These are phyloP conservation scores for Deinandra increscens DNA, from an alignment of 129 eudicot genomes.

Conservation along the genomic window DNA sequence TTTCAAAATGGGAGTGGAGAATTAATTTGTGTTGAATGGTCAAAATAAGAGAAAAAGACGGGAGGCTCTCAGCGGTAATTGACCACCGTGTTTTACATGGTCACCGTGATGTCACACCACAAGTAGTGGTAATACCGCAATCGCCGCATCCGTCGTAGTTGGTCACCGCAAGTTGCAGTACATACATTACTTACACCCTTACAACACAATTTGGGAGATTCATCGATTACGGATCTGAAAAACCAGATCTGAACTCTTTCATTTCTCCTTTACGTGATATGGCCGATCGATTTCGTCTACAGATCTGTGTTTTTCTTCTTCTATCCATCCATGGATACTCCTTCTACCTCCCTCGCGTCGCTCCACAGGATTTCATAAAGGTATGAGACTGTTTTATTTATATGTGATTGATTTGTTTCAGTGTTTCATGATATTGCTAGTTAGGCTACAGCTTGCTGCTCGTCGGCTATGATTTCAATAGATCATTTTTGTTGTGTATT, in stretches of 20 bases:
- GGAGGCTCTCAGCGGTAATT: too few relatives aligned
- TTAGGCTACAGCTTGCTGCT: too few relatives aligned
- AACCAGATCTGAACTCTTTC: slow-evolving; percentile 32
- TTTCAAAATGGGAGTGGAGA: too few relatives aligned
- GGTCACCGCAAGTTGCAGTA: too few relatives aligned
- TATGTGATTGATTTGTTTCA: slow-evolving; percentile 4
- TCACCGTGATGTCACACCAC: too few relatives aligned
- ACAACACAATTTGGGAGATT: slow-evolving; percentile 21
- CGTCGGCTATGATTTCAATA: not conserved
- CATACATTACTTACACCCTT: too few relatives aligned
- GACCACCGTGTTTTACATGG: too few relatives aligned
- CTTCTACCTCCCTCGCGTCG: slow-evolving; percentile 71
- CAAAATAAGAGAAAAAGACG: too few relatives aligned
- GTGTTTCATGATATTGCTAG: not conserved
- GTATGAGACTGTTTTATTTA: slow-evolving; percentile 18
- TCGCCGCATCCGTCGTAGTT: too few relatives aligned
- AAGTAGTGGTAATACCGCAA: too few relatives aligned
- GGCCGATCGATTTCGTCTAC: slow-evolving; percentile 27
- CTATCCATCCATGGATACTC: slow-evolving; percentile 35
- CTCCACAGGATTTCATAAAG: slow-evolving; percentile 63
- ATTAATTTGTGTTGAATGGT: too few relatives aligned
- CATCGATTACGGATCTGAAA: slow-evolving; percentile 21
- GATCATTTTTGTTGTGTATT: slow-evolving; percentile 9
- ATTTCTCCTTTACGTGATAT: slow-evolving; percentile 18
- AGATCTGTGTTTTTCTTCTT: slow-evolving; percentile 32